Base-by-base conservation (phyloP, 1,284 basidiomycete genomes). In the Chondrostereum purpureum region DNA sequence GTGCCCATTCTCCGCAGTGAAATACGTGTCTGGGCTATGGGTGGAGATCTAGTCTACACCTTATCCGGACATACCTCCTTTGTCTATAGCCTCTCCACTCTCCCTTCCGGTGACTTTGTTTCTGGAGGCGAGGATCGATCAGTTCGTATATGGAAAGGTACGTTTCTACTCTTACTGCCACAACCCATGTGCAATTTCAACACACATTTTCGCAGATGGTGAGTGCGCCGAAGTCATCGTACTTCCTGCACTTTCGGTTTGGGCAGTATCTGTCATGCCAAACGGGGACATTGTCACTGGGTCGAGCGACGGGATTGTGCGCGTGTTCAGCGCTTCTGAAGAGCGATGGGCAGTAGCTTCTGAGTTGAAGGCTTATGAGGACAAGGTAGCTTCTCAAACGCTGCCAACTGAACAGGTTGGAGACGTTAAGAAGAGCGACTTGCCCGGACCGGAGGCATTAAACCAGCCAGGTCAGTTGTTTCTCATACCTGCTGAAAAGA, bases 31-130 rank as follows among this genome's bases (percentile, higher is more conserved):
- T 97, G 93, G 88, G 86, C 87, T 10, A 72, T 92, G 39, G 83
- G 78, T 37, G 89, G 92, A 21, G 83, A 88, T 50, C 62, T 80
- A 21, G 69, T 93, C 17, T 80, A 84, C 58, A 82, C 83, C 0
- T 69, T 99, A 14, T 86, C 87, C 1, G 95, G 93, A 0, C 95
- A 98, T 62, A 95, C 93, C 1, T 95, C 92, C 18, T 99, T 98
- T 62, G 92, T 99, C 16, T 99, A 99, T 68, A 86, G 88, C 39
- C 64, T 99, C 6, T 78, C 88, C 0, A 76, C 88, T 12, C 73
- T 97, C n/a, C 84, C 86, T 0, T 77, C 72, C 44, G 81, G 83
- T 4, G 85, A 85, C 43, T 72, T 89, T 4, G 77, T 89, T 12
- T 86, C 82, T 38, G 78, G 82, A 11, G 89, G 90, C 11, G 91